Evolutionary conservation across 345 rosid genomes (phyloP), one percentile per base, ranked within the genome.

Genomic region (Eucalyptus polybractea): DNA sequence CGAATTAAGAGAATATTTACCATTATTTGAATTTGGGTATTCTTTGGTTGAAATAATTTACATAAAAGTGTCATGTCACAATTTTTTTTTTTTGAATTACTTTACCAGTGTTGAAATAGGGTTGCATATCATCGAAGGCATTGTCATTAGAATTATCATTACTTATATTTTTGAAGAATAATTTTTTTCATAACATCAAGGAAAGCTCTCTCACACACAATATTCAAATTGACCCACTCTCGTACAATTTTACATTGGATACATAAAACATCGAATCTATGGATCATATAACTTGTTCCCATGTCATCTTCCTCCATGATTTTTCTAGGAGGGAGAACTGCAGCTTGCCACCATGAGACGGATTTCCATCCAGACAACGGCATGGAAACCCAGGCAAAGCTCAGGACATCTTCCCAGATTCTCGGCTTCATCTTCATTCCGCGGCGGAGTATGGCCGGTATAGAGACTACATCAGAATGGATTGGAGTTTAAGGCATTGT

Each of bases 371-470:
- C 40, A 67, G 80, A 31, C 45, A 44, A 44, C 45, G 45, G 45
- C 45, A 44, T 44, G 45, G 45, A 44, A 7, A 44, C 45, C 45
- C 45, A 44, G 45, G 45, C 45, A 44, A 44, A 44, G 45, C 45
- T 44, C 45, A 44, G 45, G 45, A 44, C 45, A 44, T 44, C 45
- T 44, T 44, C 45, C 45, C 45, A 44, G 45, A 44, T 44, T 44
- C 45, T 44, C 45, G 45, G 45, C 45, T 44, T 44, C 45, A 44
- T 44, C 45, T 44, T 44, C 54, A 51, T 49, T 49, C 50, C 1
- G 50, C 50, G 0, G n/a, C 65, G 7, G 29, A 24, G 65, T 0
- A 0, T 58, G 65, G 65, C 65, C 2, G 65, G n/a, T 25, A 10
- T 58, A 58, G 1, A 24, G 29, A 25, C 65, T 24, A 24, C n/a